phyloP scores from a whole-genome alignment of 2,329 filamentous ascomycete species.

The Eutypa lata region DNA sequence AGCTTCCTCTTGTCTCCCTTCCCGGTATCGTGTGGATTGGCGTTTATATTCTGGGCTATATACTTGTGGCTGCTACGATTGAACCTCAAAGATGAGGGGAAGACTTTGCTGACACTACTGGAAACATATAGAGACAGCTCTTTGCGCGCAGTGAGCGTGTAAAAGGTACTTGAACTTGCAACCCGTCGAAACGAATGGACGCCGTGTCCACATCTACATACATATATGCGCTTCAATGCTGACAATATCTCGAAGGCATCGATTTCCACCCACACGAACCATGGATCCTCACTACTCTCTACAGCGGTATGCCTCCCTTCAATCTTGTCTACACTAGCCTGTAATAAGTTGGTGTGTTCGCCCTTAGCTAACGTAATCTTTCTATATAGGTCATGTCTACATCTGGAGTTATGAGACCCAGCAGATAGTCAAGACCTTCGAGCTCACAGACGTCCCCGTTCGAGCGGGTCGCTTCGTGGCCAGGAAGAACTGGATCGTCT shows the following conservation, averaged over 20 bases:
- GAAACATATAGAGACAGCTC: constrained; percentile 64
- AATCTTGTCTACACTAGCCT: background rate
- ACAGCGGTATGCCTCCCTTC: constrained; percentile 71
- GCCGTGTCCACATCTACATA: too few species aligned
- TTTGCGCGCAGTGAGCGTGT: constrained; percentile 92
- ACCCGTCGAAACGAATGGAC: background rate
- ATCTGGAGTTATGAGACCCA: constrained; percentile 99
- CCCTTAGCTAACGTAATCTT: constrained; percentile 9
- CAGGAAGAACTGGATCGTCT: constrained; percentile 98
- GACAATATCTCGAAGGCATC: constrained; percentile 47
- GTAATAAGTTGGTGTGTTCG: constrained; percentile 3
- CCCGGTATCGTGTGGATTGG: too few species aligned
- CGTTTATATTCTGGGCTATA: too few species aligned
- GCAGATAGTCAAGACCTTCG: constrained; percentile 97
- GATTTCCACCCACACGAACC: constrained; percentile 97
- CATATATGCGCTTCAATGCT: background rate
- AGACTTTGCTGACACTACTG: constrained; percentile 29
- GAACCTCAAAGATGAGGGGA: background rate
- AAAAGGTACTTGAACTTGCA: constrained; percentile 46
- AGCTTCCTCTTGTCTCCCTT: constrained; percentile 9
- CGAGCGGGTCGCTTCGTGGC: constrained; percentile 95
- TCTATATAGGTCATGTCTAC: constrained; percentile 78
- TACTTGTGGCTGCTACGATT: too few species aligned
- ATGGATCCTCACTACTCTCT: constrained; percentile 94
- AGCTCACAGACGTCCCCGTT: constrained; percentile 96